phyloP scores from a whole-genome alignment of 768 basidiomycete species.

The Russula lepida region DNA sequence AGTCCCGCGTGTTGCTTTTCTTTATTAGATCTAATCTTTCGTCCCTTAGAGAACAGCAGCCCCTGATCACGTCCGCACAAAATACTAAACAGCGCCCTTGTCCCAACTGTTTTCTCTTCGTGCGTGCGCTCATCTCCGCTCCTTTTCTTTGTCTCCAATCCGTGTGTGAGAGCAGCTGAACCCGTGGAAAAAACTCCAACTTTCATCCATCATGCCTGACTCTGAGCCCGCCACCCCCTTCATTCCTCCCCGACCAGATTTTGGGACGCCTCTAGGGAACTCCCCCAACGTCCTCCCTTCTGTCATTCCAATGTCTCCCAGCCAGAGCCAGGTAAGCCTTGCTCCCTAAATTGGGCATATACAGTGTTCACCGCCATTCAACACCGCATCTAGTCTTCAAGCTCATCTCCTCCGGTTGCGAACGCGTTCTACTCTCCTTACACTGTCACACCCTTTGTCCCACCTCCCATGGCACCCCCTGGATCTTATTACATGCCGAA shows the following conservation, averaged over 20 bases:
- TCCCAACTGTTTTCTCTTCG: neutral
- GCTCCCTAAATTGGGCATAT: neutral
- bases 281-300: constrained; percentile 22
- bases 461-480: constrained; percentile 17
- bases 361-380: neutral
- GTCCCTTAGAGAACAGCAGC: neutral
- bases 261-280: constrained; percentile 17
- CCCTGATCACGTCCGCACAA: neutral
- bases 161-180: constrained; percentile 9
- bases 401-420: constrained; percentile 16
- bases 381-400: constrained; percentile 15
- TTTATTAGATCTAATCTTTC: constrained; percentile 3
- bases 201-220: constrained; percentile 11
- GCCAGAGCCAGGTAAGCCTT: constrained; percentile 8
- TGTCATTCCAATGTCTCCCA: constrained; percentile 25
- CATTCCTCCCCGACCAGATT: constrained; percentile 27
- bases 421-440: constrained; percentile 17
- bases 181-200: constrained; percentile 12
- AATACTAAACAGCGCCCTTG: neutral
- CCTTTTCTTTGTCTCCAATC: neutral
- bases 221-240: constrained; percentile 25
- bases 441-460: constrained; percentile 20
- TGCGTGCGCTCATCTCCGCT: constrained; percentile 8
- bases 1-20: neutral
- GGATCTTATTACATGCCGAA: constrained; percentile 30